A percentile compares a stretch with the other conserved stretches of the same genome.
Evolutionary conservation across 1,139 yeast genomes (phyloP).

Genomic region (Arxiozyma telluris): DNA sequence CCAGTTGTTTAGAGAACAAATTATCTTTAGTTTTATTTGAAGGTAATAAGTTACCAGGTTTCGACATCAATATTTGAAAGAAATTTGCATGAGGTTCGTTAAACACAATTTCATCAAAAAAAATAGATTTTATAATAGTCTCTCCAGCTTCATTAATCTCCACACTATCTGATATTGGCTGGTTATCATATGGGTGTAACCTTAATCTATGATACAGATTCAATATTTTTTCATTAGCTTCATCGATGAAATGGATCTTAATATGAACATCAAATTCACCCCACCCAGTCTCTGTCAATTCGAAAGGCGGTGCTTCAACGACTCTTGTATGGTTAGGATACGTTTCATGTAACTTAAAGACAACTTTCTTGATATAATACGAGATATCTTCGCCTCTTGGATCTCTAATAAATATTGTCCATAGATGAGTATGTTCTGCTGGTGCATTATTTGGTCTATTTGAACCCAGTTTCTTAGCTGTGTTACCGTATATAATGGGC

Average conservation of each 20-base stretch:
- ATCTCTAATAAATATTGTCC: slow-evolving; percentile 91
- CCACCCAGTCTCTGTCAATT: slow-evolving; percentile 98
- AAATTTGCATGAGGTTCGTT: slow-evolving; percentile 91
- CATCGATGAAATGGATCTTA: slow-evolving; percentile 75
- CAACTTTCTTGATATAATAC: slow-evolving; percentile 78
- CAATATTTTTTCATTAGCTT: slow-evolving; percentile 80
- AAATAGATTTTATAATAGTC: slow-evolving; percentile 48
- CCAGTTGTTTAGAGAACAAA: slow-evolving; percentile 48
- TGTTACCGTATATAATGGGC: slow-evolving; percentile 83
- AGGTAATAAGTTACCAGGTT: slow-evolving; percentile 70
- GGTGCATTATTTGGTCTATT: slow-evolving; percentile 65
- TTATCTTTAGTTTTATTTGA: slow-evolving; percentile 41
- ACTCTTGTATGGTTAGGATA: slow-evolving; percentile 78
- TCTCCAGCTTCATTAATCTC: slow-evolving; percentile 21
- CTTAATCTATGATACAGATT: slow-evolving; percentile 83
- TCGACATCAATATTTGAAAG: slow-evolving; percentile 60
- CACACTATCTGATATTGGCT: slow-evolving; percentile 24
- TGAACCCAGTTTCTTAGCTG: slow-evolving; percentile 63
- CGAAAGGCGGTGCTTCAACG: slow-evolving; percentile 84
- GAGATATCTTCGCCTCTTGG: slow-evolving; percentile 77
- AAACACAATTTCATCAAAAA: slow-evolving; percentile 87
- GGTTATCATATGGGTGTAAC: slow-evolving; percentile 70
- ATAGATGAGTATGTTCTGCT: slow-evolving; percentile 82
- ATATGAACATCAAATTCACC: slow-evolving; percentile 94
- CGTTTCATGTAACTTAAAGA: slow-evolving; percentile 90